Evolutionary conservation across 177 flowering plant species (phyloP), one percentile per base, ranked within the genome.

Genomic region (Vitis hybrid): DNA sequence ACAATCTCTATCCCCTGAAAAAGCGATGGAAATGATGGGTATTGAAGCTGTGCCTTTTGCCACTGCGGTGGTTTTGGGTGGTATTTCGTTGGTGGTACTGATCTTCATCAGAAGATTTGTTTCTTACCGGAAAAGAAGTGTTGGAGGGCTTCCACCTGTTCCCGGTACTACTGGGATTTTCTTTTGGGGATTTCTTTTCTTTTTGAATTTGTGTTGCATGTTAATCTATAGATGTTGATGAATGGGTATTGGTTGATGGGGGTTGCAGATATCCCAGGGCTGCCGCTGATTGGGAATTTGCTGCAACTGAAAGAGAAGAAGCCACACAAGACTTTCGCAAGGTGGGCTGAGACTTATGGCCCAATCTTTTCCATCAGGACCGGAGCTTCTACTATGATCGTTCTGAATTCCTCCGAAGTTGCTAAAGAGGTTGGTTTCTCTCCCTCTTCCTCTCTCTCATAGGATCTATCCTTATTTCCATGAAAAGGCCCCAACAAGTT

Each of bases 251-350:
- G 12, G 10, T 18, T n/a, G 45, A 3, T 18, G 39, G 49, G 11
- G n/a, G 50, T 50, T 83, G 87, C 79, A 92, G 99, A 57, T 70
- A 86, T 93, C 59, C 96, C 97, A 48, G 99, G 99, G 45, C 69
- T 91, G 48, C 98, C 99, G 51, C 65, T 93, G 79, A 58, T 95
- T 13, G 99, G 99, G 71, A 95, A 93, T 75, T 72, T 95, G 81
- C 82, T 86, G 75, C 94, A 93, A 70, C 65, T 93, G 79, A 93
- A 80, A 73, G 94, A 87, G 79, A 93, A 93, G 87, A 93, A 90
- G 70, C 99, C 99, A 2, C 80, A 89, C 85, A 83, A 81, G 81
- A 93, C 96, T 6, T 95, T 95, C 61, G 60, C 88, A 0, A 85
- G 68, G 58, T 90, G 94, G 98, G 93, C 97, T 14, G 91, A 92